Conservation (phyloP, 192 early-diverging fungal species). For the Podochytrium sp. region DNA sequence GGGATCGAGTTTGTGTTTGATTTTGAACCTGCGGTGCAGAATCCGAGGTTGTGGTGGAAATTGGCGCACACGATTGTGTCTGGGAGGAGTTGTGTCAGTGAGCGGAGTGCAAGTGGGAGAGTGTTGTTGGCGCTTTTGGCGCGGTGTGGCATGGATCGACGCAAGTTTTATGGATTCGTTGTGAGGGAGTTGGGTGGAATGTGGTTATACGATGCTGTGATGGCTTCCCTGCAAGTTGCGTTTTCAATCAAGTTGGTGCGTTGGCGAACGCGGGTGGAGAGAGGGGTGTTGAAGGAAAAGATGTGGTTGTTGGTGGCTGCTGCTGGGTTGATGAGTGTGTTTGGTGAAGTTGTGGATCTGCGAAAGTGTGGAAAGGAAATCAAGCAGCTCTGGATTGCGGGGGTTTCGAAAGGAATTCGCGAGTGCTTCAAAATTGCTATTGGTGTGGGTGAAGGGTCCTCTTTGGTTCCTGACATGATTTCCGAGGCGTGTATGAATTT, state of each 20-base stretch:
- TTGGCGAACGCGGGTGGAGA: background rate
- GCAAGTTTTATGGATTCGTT: background rate
- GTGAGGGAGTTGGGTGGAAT: background rate
- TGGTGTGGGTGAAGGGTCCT: background rate
- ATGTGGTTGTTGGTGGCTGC: background rate
- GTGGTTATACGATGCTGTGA: background rate
- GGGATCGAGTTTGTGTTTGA: no score
- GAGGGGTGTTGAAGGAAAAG: conserved; percentile 2
- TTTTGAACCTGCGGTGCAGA: background rate
- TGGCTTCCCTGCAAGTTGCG: background rate
- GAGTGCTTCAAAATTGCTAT: background rate
- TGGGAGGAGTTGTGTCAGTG: background rate
- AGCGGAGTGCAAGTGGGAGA: background rate
- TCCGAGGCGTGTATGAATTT: background rate
- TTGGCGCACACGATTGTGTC: background rate
- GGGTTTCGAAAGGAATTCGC: background rate
- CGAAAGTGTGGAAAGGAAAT: background rate
- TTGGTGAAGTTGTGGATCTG: background rate
- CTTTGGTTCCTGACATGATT: background rate
- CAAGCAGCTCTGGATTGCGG: background rate
- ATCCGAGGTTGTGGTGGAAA: background rate
- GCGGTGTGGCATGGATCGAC: background rate
- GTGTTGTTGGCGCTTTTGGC: background rate
- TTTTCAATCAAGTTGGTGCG: background rate
- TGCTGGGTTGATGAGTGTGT: conserved; percentile 6